Conservation (phyloP, 352 stramenopile genomes). For the Globisporangium iwayamae region DNA sequence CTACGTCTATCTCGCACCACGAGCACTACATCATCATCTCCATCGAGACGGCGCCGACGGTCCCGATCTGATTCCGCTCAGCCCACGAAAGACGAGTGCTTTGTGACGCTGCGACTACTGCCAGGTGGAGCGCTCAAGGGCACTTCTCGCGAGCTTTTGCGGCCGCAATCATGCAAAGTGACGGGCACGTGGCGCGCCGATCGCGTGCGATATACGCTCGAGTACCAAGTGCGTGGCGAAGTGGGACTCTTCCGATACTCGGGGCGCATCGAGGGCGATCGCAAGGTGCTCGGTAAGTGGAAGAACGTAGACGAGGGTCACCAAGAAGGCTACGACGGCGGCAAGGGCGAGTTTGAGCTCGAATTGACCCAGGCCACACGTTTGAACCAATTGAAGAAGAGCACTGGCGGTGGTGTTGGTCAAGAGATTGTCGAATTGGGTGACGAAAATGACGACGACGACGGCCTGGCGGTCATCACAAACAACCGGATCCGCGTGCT, state of each 20-base stretch:
- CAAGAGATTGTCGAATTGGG: conserved; percentile 10
- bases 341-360: conserved; percentile 55
- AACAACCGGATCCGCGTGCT: conserved; percentile 27
- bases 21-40: background rate
- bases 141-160: conserved; percentile 53
- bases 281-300: conserved; percentile 47
- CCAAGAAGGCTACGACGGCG: conserved; percentile 42
- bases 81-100: conserved; percentile 47
- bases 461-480: background rate
- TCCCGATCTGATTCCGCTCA: background rate
- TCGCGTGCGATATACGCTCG: conserved; percentile 51
- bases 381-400: background rate
- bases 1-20: conserved; percentile 17
- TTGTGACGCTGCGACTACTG: conserved; percentile 59
- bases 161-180: conserved; percentile 54
- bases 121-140: conserved; percentile 47
- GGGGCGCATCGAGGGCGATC: conserved; percentile 33
- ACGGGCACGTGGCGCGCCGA: conserved; percentile 50
- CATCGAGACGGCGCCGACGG: conserved; percentile 3
- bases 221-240: conserved; percentile 64
- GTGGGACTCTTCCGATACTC: conserved; percentile 64
- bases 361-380: conserved; percentile 30
- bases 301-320: conserved; percentile 57
- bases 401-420: background rate
- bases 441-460: conserved; percentile 24